phyloP scores from a whole-genome alignment of 2,329 filamentous ascomycete species.

The Claviceps monticola region DNA sequence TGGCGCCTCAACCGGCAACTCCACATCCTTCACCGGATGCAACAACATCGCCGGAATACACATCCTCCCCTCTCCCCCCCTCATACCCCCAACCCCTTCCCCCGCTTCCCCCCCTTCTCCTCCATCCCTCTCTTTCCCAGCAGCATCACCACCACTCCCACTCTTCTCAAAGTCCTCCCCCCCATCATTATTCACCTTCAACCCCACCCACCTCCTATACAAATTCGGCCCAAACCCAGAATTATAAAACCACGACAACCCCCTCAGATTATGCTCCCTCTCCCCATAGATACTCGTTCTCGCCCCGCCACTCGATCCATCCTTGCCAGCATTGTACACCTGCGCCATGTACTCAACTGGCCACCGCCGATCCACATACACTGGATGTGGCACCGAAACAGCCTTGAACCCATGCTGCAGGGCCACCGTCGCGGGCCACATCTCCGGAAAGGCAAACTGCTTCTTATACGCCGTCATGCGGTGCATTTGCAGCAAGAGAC shows the following conservation, averaged over 20 bases:
- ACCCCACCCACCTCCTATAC: conserved; percentile 76
- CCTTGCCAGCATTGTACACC: conserved; percentile 66
- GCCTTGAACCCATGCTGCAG: conserved; percentile 89
- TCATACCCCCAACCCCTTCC: conserved; percentile 37
- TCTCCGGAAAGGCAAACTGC: conserved; percentile 87
- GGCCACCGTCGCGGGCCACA: conserved; percentile 83
- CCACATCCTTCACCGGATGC: conserved; percentile 73
- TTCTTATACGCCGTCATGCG: conserved; percentile 72
- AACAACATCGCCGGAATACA: conserved; percentile 81
- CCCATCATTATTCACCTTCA: conserved; percentile 64
- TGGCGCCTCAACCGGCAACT: conserved; percentile 47
- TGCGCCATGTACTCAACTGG: conserved; percentile 62
- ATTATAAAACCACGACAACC: conserved; percentile 87
- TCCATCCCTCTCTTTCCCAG: conserved; percentile 23
- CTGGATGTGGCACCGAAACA: conserved; percentile 77
- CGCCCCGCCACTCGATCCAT: conserved; percentile 61
- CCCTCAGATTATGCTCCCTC: conserved; percentile 76
- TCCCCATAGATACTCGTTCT: conserved; percentile 65
- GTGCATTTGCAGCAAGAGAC: conserved; percentile 78
- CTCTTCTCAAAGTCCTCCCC: conserved; percentile 63
- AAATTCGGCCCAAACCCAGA: conserved; percentile 68
- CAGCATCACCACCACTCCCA: conserved; percentile 12
- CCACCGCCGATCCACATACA: conserved; percentile 82
- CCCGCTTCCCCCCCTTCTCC: conserved; percentile 29
- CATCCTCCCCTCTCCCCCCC: conserved; percentile 68